Percentiles rank a stretch among this genome's conserved stretches.
Conservation (phyloP, 2,329 filamentous ascomycete species). For the Aureobasidium sp. region DNA sequence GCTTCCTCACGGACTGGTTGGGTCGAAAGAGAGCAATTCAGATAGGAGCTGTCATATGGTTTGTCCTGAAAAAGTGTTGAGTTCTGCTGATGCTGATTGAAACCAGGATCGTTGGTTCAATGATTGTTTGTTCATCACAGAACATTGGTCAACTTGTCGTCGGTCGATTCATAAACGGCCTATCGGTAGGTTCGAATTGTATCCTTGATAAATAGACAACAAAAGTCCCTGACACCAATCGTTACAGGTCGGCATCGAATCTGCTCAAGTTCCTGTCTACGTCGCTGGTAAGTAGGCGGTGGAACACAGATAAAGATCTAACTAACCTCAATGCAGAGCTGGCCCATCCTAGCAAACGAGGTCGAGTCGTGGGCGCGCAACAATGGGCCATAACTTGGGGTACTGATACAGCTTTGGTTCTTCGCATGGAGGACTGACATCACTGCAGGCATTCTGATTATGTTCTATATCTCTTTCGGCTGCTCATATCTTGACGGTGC, state of each 20-base stretch:
- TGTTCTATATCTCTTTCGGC: slow-evolving; percentile 49
- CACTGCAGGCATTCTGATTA: slow-evolving; percentile 46
- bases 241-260: slow-evolving; percentile 50
- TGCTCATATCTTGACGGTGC: slow-evolving; percentile 52
- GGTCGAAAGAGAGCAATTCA: slow-evolving; percentile 49
- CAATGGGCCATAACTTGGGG: neutral
- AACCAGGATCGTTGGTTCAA: slow-evolving; percentile 49
- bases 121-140: slow-evolving; percentile 54
- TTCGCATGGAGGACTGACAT: too few species aligned
- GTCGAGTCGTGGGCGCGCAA: neutral
- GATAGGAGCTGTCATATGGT: slow-evolving; percentile 33
- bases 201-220: too few species aligned
- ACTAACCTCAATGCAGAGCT: neutral
- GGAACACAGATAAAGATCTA: too few species aligned
- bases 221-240: neutral
- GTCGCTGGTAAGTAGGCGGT: slow-evolving; percentile 57
- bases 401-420: too few species aligned
- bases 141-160: slow-evolving; percentile 63
- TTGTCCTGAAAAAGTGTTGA: neutral
- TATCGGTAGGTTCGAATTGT: slow-evolving; percentile 52
- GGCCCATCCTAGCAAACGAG: neutral
- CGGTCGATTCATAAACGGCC: slow-evolving; percentile 61
- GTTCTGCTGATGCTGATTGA: too few species aligned
- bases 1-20: slow-evolving; percentile 49
- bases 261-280: slow-evolving; percentile 61